A percentile compares a stretch with the other conserved stretches of the same genome.
These are phyloP conservation scores for Moesziomyces sp. DNA, from an alignment of 1,284 basidiomycete species.

Conservation along the genomic window DNA sequence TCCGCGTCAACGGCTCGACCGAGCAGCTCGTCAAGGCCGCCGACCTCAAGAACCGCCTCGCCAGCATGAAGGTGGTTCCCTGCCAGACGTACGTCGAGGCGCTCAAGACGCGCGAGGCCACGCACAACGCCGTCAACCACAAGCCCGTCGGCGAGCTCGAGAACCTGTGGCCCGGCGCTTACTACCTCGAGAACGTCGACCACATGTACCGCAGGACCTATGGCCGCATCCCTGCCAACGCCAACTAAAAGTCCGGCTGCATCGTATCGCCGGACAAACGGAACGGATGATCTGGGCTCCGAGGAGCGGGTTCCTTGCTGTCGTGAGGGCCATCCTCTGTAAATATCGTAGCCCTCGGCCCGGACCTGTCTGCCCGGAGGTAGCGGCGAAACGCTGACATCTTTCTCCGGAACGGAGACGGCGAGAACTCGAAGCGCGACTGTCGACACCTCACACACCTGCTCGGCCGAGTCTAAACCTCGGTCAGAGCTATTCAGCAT, in stretches of 20 bases:
- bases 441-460: too few relatives aligned
- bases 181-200: slow-evolving; percentile 93
- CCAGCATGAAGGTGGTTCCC: slow-evolving; percentile 87
- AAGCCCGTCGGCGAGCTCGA: slow-evolving; percentile 85
- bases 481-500: neutral
- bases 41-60: slow-evolving; percentile 81
- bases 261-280: neutral
- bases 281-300: neutral
- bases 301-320: neutral
- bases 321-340: too few relatives aligned
- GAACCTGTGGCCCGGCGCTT: slow-evolving; percentile 92
- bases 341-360: too few relatives aligned
- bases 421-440: too few relatives aligned
- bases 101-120: slow-evolving; percentile 80
- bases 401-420: too few relatives aligned
- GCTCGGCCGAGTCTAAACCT: too few relatives aligned
- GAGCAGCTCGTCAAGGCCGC: slow-evolving; percentile 81
- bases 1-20: slow-evolving; percentile 86
- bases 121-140: slow-evolving; percentile 91
- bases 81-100: slow-evolving; percentile 85
- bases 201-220: slow-evolving; percentile 93
- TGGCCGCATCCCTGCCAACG: slow-evolving; percentile 56
- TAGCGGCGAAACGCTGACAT: too few relatives aligned
- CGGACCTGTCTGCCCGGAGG: too few relatives aligned
- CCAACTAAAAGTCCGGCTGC: slow-evolving; percentile 24